Base-by-base conservation (phyloP, 495 filamentous ascomycete species). In the Hypoxylon fuscum region DNA sequence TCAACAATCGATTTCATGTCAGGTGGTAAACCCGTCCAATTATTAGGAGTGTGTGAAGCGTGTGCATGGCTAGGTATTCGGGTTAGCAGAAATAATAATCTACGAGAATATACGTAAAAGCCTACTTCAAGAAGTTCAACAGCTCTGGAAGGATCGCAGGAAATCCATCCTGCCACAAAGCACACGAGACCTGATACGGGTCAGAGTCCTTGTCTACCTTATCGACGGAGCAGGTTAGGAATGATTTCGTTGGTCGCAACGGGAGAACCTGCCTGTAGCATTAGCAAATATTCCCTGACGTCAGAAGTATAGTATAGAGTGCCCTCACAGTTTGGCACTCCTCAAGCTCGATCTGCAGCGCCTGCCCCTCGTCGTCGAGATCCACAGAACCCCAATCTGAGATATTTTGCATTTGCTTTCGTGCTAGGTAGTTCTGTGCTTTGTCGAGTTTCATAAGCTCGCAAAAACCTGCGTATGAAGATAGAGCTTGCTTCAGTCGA, bases 191-290 rank as follows among this genome's bases (percentile, higher is more conserved):
- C 29, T 85, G 81, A 56, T 90, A 93, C 1, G 88, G 78, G 22
- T 84, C 71, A 7, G 88, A 85, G 2, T 78, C 81, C 55, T 85
- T 89, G 40, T 90, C 88, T 11, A 97, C 72, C 69, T 93, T 94
- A 50, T 99, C 95, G 1, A 91, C 93, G 0, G 93, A 95, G 22
- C 91, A 92, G 1, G 89, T 89, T 20, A 99, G 75, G 75, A 98
- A 90, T 0, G 90, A 89, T 63, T 97, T 97, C 5, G 94, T 97
- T 10, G 89, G 81, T 53, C 93, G 87, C 44, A 98, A 76, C 5
- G 95, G 95, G 5, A 97, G 74, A 59, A 82, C 76, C 84, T 91
- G 65, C 2, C 32, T 14, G 45, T 14, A 52, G 42, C 25, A 21
- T 65, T n/a, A 72, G 59, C 20, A 61, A 20, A 11, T 20, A 20